These are phyloP conservation scores for Penicillium robsamsonii DNA, from an alignment of 495 filamentous ascomycete species.

Conservation along the genomic window DNA sequence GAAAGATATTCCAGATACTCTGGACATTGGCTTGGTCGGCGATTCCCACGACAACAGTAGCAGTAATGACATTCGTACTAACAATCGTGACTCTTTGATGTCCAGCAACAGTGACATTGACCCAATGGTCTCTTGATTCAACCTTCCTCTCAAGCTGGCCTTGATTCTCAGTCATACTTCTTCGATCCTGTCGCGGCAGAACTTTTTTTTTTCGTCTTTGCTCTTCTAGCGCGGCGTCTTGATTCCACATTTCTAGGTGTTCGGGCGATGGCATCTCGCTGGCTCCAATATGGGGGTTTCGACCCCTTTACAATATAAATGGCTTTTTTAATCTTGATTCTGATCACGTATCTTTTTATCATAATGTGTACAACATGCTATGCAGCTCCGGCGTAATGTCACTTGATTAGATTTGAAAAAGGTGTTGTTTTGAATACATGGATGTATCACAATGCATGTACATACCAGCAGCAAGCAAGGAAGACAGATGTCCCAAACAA, in stretches of 20 bases:
- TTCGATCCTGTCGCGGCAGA: not conserved
- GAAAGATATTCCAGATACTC: slow-evolving; percentile 67
- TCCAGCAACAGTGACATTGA: slow-evolving; percentile 52
- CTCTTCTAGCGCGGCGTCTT: slow-evolving; percentile 22
- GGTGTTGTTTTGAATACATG: too few relatives aligned
- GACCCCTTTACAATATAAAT: not conserved
- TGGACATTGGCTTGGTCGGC: slow-evolving; percentile 67
- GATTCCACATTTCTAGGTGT: slow-evolving; percentile 7
- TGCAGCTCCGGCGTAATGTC: not conserved
- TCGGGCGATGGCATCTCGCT: not conserved
- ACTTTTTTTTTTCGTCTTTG: not conserved
- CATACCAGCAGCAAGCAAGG: not conserved
- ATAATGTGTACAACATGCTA: not conserved
- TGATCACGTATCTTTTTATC: not conserved
- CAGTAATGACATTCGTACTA: slow-evolving; percentile 29
- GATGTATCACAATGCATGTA: not conserved
- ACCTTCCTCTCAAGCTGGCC: not conserved
- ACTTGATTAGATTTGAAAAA: not conserved
- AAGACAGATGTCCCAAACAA: not conserved
- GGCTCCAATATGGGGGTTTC: not conserved
- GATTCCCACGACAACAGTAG: slow-evolving; percentile 35
- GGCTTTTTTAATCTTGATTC: not conserved
- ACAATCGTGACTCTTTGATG: slow-evolving; percentile 43
- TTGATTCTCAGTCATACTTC: not conserved
- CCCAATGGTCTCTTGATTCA: slow-evolving; percentile 54